These are phyloP conservation scores for Hypoxylon crocopeplum DNA, from an alignment of 495 filamentous ascomycete genomes.

Conservation along the genomic window DNA sequence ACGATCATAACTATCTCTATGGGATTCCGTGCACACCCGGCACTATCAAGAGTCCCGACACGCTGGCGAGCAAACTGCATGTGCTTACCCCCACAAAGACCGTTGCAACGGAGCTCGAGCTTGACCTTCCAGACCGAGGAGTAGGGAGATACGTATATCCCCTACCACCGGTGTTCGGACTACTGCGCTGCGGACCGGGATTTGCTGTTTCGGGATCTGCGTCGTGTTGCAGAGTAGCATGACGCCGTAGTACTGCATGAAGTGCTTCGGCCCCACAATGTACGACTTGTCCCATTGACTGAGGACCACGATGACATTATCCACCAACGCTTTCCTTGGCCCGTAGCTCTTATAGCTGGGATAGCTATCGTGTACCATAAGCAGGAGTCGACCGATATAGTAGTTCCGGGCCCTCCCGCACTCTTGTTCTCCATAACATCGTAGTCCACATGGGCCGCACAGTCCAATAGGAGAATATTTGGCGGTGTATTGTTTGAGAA, in stretches of 20 bases:
- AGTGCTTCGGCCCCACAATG: slow-evolving; percentile 27
- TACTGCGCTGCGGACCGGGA: slow-evolving; percentile 31
- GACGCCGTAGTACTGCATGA: slow-evolving; percentile 24
- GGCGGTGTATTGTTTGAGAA: not conserved
- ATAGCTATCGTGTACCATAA: slow-evolving; percentile 5
- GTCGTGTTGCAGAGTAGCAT: slow-evolving; percentile 33
- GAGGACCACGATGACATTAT: slow-evolving; percentile 19
- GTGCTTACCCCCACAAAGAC: slow-evolving; percentile 21
- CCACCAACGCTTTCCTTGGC: slow-evolving; percentile 13
- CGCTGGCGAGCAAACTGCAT: slow-evolving; percentile 20
- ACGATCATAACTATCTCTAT: slow-evolving; percentile 16
- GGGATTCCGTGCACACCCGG: slow-evolving; percentile 15
- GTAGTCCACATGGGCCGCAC: not conserved
- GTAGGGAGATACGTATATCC: slow-evolving; percentile 5
- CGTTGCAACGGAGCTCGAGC: slow-evolving; percentile 21
- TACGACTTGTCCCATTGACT: slow-evolving; percentile 17
- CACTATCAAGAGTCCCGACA: slow-evolving; percentile 28
- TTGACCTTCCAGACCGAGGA: slow-evolving; percentile 20
- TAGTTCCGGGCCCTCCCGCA: slow-evolving; percentile 24
- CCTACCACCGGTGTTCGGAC: slow-evolving; percentile 30
- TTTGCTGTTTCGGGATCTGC: slow-evolving; percentile 43
- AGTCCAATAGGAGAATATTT: slow-evolving; percentile 8
- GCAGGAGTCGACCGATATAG: slow-evolving; percentile 8
- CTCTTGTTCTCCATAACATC: slow-evolving; percentile 1
- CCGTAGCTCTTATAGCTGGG: slow-evolving; percentile 17